A percentile compares a stretch with the other conserved stretches of the same genome.
Conservation (phyloP, 495 filamentous ascomycete species). For the Beverwykella pulmonaria region DNA sequence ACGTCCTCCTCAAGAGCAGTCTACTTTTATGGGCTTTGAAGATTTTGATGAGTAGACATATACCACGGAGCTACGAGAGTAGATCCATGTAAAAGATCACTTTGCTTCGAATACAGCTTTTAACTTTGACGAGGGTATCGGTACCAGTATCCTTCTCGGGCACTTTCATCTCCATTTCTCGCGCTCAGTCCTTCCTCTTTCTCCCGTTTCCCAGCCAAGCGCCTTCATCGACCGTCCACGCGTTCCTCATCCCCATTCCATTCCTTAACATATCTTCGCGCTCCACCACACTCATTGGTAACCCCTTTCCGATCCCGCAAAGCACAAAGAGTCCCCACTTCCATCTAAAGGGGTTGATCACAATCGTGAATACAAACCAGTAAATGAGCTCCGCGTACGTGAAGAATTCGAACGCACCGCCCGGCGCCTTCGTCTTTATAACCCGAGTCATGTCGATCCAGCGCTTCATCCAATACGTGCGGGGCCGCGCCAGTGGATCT, state of each 20-base stretch:
- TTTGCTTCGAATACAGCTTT: not conserved
- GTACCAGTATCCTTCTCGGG: no score
- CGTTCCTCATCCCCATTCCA: constrained; percentile 11
- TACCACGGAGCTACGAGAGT: not conserved
- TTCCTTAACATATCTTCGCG: constrained; percentile 63
- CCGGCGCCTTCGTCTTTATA: constrained; percentile 67
- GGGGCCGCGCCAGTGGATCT: constrained; percentile 73
- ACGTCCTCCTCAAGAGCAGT: not conserved
- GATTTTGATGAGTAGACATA: not conserved
- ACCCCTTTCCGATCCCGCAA: constrained; percentile 67
- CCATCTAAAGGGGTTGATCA: constrained; percentile 85
- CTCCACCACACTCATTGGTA: constrained; percentile 67
- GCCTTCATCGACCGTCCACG: constrained; percentile 1
- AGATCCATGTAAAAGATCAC: not conserved
- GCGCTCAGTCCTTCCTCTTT: constrained; percentile 6
- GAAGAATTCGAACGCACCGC: constrained; percentile 79
- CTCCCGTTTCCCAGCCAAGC: constrained; percentile 2
- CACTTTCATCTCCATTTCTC: not conserved
- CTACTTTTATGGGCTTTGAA: not conserved
- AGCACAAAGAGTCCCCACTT: constrained; percentile 79
- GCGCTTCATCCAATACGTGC: constrained; percentile 71
- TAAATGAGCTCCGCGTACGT: constrained; percentile 82
- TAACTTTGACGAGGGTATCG: no score
- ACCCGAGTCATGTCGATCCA: constrained; percentile 86
- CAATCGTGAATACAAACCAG: constrained; percentile 80